Conservation (phyloP, 768 basidiomycete genomes). For the Psilocybe subaeruginosa region DNA sequence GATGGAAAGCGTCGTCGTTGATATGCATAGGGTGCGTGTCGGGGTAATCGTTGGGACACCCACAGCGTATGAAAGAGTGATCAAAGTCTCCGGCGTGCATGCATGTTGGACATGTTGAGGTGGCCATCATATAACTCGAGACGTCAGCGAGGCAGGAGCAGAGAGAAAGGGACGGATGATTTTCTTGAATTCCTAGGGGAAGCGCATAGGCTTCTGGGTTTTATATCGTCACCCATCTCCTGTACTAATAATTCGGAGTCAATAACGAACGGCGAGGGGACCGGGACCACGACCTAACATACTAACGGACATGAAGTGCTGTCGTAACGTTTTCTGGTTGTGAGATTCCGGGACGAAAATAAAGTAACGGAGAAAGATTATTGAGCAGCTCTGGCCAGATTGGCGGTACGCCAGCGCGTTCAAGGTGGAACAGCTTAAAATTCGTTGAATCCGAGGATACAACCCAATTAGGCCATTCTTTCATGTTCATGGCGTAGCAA, state of each 20-base stretch:
- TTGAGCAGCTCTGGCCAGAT: slow-evolving; percentile 18
- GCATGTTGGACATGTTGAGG: slow-evolving; percentile 23
- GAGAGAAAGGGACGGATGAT: neutral
- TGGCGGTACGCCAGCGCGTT: slow-evolving; percentile 10
- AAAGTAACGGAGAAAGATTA: slow-evolving; percentile 16
- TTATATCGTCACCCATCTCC: neutral
- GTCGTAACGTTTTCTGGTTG: slow-evolving; percentile 22
- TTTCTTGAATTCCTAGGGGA: slow-evolving; percentile 8
- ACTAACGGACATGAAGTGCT: slow-evolving; percentile 24
- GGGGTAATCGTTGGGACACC: slow-evolving; percentile 29
- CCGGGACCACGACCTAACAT: slow-evolving; percentile 16
- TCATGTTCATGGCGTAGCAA: neutral
- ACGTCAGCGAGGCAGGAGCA: neutral
- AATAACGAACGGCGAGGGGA: slow-evolving; percentile 12
- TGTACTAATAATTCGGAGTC: slow-evolving; percentile 8
- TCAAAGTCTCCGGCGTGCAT: slow-evolving; percentile 16
- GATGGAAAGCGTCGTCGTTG: slow-evolving; percentile 31
- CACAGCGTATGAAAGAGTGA: slow-evolving; percentile 29
- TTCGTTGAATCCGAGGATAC: slow-evolving; percentile 16
- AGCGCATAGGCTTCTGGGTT: neutral
- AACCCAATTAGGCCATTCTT: neutral
- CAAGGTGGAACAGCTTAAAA: slow-evolving; percentile 2
- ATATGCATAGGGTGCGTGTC: slow-evolving; percentile 23
- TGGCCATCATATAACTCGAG: slow-evolving; percentile 3
- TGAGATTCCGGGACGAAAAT: slow-evolving; percentile 12